Base-by-base conservation (phyloP, 2,329 filamentous ascomycete genomes). In the Lizonia empirigonia region DNA sequence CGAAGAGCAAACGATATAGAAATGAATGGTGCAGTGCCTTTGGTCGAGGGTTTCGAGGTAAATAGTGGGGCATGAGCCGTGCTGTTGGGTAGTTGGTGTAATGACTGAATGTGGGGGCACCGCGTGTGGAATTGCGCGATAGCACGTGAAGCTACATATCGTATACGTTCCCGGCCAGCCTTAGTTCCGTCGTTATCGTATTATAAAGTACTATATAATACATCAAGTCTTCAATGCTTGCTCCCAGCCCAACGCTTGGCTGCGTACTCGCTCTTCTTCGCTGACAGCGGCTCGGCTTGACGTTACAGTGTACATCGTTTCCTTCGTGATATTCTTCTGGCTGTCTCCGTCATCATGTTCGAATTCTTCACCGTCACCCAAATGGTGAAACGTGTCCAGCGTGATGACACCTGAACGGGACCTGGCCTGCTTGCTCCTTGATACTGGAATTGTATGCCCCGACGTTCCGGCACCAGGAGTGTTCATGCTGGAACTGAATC, bases 281-380 rank as follows among this genome's bases (percentile, higher is more conserved):
- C 30, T 40, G n/a, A 34, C 19, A n/a, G n/a, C 33, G 13, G 32
- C 19, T 10, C 19, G 18, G 3, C 18, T 35, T 5, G 55, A 53
- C 5, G 53, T 60, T 5, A 62, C 50, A 6, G 48, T 55, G 10
- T 58, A 63, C 37, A 50, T 54, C 0, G 71, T 74, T 50, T 74
- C 69, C 55, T 74, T 75, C 46, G 74, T 51, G 19, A 75, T 74
- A n/a, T 75, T 68, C 50, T 69, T 74, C 58, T 74, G 66, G 41
- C 71, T 74, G 38, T 65, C 60, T 5, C 50, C 57, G 16, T 54
- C 41, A 16, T 57, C 51, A 6, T 38, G 41, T 9, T 59, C 55
- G 13, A 49, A 39, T 7, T 60, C 48, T 10, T 61, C 60, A 5
- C 40, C 45, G 29, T 59, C 58, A 2, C 40, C 50, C 10, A 60